A percentile compares a stretch with the other conserved stretches of the same genome.
phyloP scores from a whole-genome alignment of 768 basidiomycete species.

The Gloeostereum incarnatum region DNA sequence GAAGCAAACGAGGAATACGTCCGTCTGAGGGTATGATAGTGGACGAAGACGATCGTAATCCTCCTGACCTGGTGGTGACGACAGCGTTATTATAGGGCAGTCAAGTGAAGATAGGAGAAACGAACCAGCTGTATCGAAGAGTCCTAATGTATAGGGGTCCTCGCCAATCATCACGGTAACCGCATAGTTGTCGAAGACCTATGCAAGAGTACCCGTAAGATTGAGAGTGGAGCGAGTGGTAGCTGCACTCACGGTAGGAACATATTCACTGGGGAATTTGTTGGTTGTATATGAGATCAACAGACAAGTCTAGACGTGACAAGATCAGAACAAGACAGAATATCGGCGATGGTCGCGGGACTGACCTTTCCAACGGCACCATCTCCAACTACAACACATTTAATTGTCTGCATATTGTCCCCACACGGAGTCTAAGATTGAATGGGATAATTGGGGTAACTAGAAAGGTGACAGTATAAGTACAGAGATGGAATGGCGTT shows the following conservation, averaged over 20 bases:
- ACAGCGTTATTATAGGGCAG: constrained; percentile 5
- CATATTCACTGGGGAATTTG: constrained; percentile 99
- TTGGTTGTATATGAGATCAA: constrained; percentile 97
- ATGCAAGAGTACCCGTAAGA: neutral
- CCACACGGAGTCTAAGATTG: constrained; percentile 9
- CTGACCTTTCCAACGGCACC: constrained; percentile 97
- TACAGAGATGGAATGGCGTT: neutral
- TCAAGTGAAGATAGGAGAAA: constrained; percentile 11
- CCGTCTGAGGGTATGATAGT: constrained; percentile 98
- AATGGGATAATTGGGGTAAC: constrained; percentile 1
- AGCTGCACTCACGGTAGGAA: constrained; percentile 70
- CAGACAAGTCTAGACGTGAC: constrained; percentile 68
- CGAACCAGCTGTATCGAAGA: constrained; percentile 98
- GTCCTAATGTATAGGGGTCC: constrained; percentile 95
- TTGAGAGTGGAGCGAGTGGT: neutral
- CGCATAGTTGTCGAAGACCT: constrained; percentile 97
- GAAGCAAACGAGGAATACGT: constrained; percentile 99
- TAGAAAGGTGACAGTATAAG: neutral
- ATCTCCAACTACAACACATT: constrained; percentile 96
- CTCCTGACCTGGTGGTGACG: constrained; percentile 71
- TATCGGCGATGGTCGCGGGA: constrained; percentile 8
- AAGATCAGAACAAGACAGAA: constrained; percentile 2
- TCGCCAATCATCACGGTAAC: constrained; percentile 99
- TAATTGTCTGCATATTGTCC: constrained; percentile 85
- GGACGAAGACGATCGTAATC: constrained; percentile 99